Conservation (phyloP, 345 rosid genomes). For the Arabis hirsuta region DNA sequence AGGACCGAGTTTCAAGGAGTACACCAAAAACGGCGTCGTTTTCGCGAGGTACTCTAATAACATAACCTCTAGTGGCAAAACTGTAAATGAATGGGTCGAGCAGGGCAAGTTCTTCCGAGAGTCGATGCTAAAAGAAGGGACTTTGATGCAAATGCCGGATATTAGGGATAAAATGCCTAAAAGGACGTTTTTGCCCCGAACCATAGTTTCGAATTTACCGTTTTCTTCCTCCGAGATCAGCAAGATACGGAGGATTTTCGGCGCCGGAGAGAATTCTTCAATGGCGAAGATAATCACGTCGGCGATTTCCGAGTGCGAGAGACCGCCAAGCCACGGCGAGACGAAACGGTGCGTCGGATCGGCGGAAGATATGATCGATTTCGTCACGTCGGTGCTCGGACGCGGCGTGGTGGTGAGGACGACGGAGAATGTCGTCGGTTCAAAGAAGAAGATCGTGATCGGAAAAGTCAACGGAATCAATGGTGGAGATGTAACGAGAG, state of each 20-base stretch:
- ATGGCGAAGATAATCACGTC: conserved; percentile 58
- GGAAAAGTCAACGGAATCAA: conserved; percentile 66
- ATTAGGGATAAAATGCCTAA: conserved; percentile 84
- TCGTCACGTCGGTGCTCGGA: conserved; percentile 72
- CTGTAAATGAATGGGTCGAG: conserved; percentile 73
- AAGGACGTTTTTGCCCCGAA: conserved; percentile 88
- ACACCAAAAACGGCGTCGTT: conserved; percentile 52
- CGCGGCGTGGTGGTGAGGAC: conserved; percentile 59
- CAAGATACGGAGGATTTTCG: conserved; percentile 50
- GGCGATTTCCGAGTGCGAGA: conserved; percentile 73
- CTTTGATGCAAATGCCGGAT: conserved; percentile 81
- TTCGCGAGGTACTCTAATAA: conserved; percentile 56
- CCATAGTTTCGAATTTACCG: conserved; percentile 62
- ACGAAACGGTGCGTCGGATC: conserved; percentile 84
- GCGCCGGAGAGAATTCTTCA: conserved; percentile 65
- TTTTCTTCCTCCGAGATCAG: conserved; percentile 51
- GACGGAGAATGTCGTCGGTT: conserved; percentile 62
- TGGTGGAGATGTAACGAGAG: conserved; percentile 68
- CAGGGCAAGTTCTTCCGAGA: conserved; percentile 87
- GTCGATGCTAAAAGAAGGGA: conserved; percentile 65
- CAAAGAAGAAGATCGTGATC: conserved; percentile 56
- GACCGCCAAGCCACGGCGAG: conserved; percentile 71
- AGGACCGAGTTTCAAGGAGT: conserved; percentile 58
- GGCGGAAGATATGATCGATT: conserved; percentile 88
- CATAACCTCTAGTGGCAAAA: conserved; percentile 42